Conservation (phyloP, 2,329 filamentous ascomycete genomes). For the Nannizziopsis barbatae region DNA sequence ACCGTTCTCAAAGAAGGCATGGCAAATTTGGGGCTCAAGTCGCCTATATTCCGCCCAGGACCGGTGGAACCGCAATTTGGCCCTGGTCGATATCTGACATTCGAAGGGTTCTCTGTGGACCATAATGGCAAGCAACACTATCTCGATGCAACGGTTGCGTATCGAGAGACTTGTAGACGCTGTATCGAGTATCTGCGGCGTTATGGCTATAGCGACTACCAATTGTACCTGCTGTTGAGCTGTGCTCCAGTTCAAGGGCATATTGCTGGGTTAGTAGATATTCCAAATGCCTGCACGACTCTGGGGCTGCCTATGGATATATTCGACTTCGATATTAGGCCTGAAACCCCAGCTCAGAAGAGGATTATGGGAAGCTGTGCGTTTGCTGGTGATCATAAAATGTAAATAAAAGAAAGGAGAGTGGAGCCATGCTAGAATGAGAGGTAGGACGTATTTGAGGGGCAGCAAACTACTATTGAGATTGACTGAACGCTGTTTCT, state of each 20-base stretch:
- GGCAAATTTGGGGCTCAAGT: conserved; percentile 62
- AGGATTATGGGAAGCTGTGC: conserved; percentile 62
- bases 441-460: background rate
- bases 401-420: background rate
- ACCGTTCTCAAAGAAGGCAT: conserved; percentile 74
- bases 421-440: background rate
- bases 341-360: conserved; percentile 49
- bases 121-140: conserved; percentile 82
- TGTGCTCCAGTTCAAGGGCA: conserved; percentile 82
- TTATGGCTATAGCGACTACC: conserved; percentile 61
- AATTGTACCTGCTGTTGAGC: conserved; percentile 74
- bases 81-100: conserved; percentile 68
- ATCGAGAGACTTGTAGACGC: conserved; percentile 66
- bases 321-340: conserved; percentile 84
- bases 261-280: conserved; percentile 79
- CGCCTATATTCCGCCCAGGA: conserved; percentile 73
- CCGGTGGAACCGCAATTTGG: conserved; percentile 83
- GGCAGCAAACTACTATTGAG: too few species aligned
- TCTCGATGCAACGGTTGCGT: conserved; percentile 74
- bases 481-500: too few species aligned
- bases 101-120: conserved; percentile 85
- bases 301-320: conserved; percentile 84
- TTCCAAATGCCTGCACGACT: conserved; percentile 84
- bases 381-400: conserved; percentile 36
- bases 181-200: conserved; percentile 69